Conservation (phyloP, 2,329 filamentous ascomycete genomes). For the Pezicula carpinea region DNA sequence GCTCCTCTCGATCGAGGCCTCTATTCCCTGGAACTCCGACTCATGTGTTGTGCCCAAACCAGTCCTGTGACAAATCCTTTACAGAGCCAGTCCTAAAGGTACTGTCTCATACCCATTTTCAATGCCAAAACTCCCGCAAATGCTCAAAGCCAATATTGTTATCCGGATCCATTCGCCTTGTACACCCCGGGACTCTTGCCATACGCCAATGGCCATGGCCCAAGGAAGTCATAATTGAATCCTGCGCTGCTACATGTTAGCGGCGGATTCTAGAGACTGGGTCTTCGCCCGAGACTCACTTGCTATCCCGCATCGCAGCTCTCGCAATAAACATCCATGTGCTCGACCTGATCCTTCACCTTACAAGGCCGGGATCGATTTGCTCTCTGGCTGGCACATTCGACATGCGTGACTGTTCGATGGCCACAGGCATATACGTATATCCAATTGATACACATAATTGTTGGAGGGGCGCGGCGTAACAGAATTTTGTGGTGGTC, state of each 20-base stretch:
- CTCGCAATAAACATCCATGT: slow-evolving; percentile 5
- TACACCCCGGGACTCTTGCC: background rate
- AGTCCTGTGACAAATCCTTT: background rate
- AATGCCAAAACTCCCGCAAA: slow-evolving; percentile 4
- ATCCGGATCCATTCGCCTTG: background rate
- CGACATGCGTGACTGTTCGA: slow-evolving; percentile 2
- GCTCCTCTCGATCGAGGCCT: background rate
- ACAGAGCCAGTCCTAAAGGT: background rate
- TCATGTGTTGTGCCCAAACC: slow-evolving; percentile 1
- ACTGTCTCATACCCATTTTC: background rate
- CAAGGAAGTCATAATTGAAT: too few relatives aligned
- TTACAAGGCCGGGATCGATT: slow-evolving; percentile 2
- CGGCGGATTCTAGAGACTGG: too few relatives aligned
- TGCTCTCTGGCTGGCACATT: slow-evolving; percentile 3
- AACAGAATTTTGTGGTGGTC: background rate
- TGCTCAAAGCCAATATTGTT: slow-evolving; percentile 3
- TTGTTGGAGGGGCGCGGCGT: background rate
- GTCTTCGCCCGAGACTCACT: background rate
- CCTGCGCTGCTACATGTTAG: too few relatives aligned
- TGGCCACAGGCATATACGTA: slow-evolving; percentile 9
- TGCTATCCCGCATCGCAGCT: slow-evolving; percentile 3
- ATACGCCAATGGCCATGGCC: background rate
- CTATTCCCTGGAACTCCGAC: slow-evolving; percentile 6
- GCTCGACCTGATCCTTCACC: slow-evolving; percentile 4
- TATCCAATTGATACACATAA: slow-evolving; percentile 7